Evolutionary conservation across 2,329 filamentous ascomycete species (phyloP), one percentile per base, ranked within the genome.

Genomic region (Aspergillus ruber): DNA sequence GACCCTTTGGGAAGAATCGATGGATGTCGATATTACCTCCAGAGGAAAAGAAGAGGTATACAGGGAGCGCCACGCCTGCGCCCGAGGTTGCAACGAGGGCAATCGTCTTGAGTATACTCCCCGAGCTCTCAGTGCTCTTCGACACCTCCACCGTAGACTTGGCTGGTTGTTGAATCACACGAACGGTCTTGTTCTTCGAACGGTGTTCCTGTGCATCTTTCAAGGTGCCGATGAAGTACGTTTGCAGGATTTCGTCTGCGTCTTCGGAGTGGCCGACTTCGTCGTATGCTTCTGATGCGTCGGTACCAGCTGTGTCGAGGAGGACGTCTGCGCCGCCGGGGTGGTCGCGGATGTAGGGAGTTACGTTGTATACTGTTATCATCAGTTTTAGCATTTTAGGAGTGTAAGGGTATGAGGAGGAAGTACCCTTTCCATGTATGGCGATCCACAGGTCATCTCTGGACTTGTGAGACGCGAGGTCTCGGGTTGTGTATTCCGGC

Each of bases 261-360:
- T 74, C 72, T 41, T 74, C 71, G 5, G 70, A 73, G 50, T 76
- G 73, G 4, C 73, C 70, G 29, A 68, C 65, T 21, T 72, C 67
- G n/a, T 74, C 67, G 52, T 70, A 74, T 6, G 62, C 70, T 13
- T 53, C 60, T 1, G 71, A 73, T 1, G 68, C 71, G 50, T 74
- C 71, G 38, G 58, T 60, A 20, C 72, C 72, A 29, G 69, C 72
- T 38, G 67, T 57, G 44, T 74, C 69, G 25, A 65, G 42, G 1
- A 74, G 57, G 12, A 70, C 59, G 5, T 73, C 70, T 33, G 56
- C 57, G 13, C 72, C 72, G 13, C 69, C 69, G 3, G 82, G 82
- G 51, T 84, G 82, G 48, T 84, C 80, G 20, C 76, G 65, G 1
- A 79, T 50, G 52, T 83, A 84, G 39, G 74, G 71, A 1, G 80